Evolutionary conservation across 495 filamentous ascomycete genomes (phyloP), one percentile per base, ranked within the genome.

Genomic region (Trichoderma parareesei): DNA sequence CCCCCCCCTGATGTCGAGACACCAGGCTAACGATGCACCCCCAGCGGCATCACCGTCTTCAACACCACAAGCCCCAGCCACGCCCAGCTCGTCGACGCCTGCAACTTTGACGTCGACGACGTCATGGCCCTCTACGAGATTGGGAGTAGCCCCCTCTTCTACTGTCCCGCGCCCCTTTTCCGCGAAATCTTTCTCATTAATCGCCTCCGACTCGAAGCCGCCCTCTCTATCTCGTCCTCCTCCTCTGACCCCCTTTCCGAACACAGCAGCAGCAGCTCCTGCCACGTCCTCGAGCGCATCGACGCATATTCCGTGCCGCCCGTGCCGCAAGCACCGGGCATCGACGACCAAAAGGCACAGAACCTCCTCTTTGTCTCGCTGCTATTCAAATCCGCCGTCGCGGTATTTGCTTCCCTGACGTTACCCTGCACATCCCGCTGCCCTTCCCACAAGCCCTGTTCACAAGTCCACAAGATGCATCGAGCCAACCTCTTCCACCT

Each of bases 81-180:
- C 11, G 20, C 9, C 4, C 53, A 37, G 53, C 35, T 57, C 27
- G 53, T 57, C 11, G 53, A 57, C 2, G 53, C 53, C 53, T 57
- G 53, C 53, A 57, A 57, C 9, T 57, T 57, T 16, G 33, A 57
- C 53, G 53, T 57, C 53, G 53, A 57, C 53, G 53, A 57, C 37
- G 53, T 57, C 53, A 57, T 57, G 53, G 18, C 53, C 53, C 27
- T 57, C 2, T 57, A 57, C 33, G 53, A 37, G 16, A 33, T 57
- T 10, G 53, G 53, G 7, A 57, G 33, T 27, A 57, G 20, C 11
- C 53, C 53, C 8, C 27, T 57, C 9, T 57, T 57, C 27, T 57
- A 57, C 53, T 57, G 53, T 9, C 53, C 53, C 16, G 53, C 53
- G 8, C 53, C 53, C 9, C 37, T 57, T 4, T 57, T 57, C 27